These are phyloP conservation scores for Collybia sp. DNA, from an alignment of 768 basidiomycete genomes.

Conservation along the genomic window DNA sequence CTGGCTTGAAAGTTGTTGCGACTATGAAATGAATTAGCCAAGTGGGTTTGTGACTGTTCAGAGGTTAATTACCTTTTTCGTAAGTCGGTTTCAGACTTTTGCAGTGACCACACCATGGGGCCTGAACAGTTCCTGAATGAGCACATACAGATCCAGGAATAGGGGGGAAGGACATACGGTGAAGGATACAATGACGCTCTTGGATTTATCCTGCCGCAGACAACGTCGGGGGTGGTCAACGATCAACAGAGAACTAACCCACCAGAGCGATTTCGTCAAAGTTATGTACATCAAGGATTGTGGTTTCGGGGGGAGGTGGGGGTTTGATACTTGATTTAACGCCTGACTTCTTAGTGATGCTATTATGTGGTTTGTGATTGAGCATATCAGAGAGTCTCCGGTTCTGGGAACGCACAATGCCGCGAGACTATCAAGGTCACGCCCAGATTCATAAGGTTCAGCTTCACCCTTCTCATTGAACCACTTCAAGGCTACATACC, in stretches of 20 bases:
- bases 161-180: conserved; percentile 42
- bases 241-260: conserved; percentile 9
- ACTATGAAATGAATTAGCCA: conserved; percentile 34
- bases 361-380: conserved; percentile 20
- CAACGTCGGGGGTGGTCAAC: not conserved
- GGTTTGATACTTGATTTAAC: conserved; percentile 87
- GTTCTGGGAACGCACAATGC: conserved; percentile 53
- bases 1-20: conserved; percentile 72
- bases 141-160: conserved; percentile 1
- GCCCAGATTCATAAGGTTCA: conserved; percentile 69
- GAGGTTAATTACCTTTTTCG: conserved; percentile 58
- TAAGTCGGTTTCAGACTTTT: conserved; percentile 85
- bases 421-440: conserved; percentile 75
- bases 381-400: not conserved
- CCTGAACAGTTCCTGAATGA: conserved; percentile 24
- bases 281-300: conserved; percentile 62
- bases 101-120: conserved; percentile 94
- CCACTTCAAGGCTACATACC: conserved; percentile 78
- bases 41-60: not conserved
- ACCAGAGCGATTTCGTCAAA: conserved; percentile 77
- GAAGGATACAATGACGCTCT: conserved; percentile 84
- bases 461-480: conserved; percentile 67
- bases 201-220: conserved; percentile 48
- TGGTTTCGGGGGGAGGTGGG: conserved; percentile 69
- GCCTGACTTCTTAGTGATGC: conserved; percentile 70